Evolutionary conservation across 1,284 basidiomycete genomes (phyloP).

Genomic region (Microbotryum lychnidis-dioicae): DNA sequence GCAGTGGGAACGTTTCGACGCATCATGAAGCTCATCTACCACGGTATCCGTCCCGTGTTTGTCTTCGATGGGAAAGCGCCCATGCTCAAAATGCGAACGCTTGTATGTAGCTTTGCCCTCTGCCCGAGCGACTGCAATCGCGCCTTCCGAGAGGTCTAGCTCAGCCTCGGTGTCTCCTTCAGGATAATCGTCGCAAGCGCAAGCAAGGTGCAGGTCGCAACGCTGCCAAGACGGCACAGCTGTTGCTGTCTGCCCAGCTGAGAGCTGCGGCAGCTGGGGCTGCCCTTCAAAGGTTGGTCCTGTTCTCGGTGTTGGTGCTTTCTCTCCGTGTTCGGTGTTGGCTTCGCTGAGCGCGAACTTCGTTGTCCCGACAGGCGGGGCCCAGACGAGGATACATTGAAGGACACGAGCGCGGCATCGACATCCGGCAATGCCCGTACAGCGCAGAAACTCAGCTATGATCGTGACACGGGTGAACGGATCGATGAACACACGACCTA

Average conservation of each 20-base stretch:
- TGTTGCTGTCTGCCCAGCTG: conserved; percentile 86
- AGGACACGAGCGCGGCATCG: background rate
- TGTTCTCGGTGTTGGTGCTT: no score
- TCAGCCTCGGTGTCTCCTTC: background rate
- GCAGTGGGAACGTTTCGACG: conserved; percentile 46
- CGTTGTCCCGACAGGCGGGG: conserved; percentile 41
- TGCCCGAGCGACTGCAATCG: background rate
- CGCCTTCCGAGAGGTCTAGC: background rate
- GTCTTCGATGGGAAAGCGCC: conserved; percentile 96
- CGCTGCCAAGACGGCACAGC: conserved; percentile 73
- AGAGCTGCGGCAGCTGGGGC: conserved; percentile 42
- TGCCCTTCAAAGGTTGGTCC: no score
- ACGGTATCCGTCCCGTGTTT: conserved; percentile 93
- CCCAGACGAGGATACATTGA: background rate
- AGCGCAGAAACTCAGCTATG: no score
- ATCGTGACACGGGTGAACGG: conserved; percentile 32
- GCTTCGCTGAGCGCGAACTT: conserved; percentile 74
- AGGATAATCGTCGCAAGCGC: conserved; percentile 78
- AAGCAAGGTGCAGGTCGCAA: conserved; percentile 77
- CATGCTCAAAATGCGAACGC: conserved; percentile 71
- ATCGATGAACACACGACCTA: conserved; percentile 68
- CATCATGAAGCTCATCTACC: conserved; percentile 90
- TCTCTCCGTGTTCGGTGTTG: conserved; percentile 41
- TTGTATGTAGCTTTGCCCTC: conserved; percentile 50
- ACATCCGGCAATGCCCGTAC: no score